Percentiles rank a stretch among this genome's conserved stretches.
phyloP scores from a whole-genome alignment of 352 stramenopile genomes.

The Thraustochytrium striatum region DNA sequence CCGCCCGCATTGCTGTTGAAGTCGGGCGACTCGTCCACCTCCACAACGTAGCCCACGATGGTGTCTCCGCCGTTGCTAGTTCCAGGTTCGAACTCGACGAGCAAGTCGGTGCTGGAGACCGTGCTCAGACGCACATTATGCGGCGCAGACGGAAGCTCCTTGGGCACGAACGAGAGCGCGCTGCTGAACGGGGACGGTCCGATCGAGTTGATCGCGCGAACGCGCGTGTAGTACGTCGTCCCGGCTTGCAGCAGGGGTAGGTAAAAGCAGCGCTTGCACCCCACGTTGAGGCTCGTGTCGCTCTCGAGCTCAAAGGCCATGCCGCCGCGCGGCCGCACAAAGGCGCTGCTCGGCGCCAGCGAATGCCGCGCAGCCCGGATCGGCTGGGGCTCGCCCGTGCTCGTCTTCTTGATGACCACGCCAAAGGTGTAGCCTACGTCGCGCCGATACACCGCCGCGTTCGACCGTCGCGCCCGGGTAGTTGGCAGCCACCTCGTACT shows the following conservation, averaged over 20 bases:
- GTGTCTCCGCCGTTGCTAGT: constrained; percentile 70
- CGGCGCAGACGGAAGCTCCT: constrained; percentile 77
- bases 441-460: constrained; percentile 2
- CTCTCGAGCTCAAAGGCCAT: background rate
- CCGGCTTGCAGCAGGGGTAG: constrained; percentile 62
- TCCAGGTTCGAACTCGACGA: constrained; percentile 69
- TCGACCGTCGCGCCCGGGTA: background rate
- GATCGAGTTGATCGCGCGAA: constrained; percentile 65
- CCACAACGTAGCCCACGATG: constrained; percentile 70
- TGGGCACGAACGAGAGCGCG: constrained; percentile 69
- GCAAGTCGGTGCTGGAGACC: constrained; percentile 73
- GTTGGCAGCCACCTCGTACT: background rate
- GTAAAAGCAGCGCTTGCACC: constrained; percentile 44
- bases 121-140: constrained; percentile 68
- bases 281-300: background rate
- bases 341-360: constrained; percentile 11
- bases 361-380: constrained; percentile 8
- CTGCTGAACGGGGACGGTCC: constrained; percentile 55
- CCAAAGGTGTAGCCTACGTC: background rate
- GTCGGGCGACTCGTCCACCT: constrained; percentile 69
- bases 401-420: background rate
- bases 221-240: constrained; percentile 65
- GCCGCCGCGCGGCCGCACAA: background rate
- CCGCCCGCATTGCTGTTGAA: constrained; percentile 17
- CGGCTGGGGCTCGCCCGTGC: background rate